These are phyloP conservation scores for Pleurotus pulmonarius DNA, from an alignment of 768 basidiomycete genomes.

Conservation along the genomic window DNA sequence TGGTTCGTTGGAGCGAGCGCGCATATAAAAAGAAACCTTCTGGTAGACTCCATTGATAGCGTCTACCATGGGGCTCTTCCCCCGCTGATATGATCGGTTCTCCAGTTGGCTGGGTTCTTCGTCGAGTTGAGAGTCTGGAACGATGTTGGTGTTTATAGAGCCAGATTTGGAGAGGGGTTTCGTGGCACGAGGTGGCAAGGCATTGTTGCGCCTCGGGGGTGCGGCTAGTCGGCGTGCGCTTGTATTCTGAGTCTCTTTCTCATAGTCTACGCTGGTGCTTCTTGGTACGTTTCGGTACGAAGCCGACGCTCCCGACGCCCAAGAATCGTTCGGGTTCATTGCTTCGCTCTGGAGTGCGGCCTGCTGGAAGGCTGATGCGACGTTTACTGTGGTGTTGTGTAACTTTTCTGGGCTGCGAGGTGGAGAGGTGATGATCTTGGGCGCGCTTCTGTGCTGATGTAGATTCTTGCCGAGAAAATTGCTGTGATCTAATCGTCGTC, in stretches of 20 bases:
- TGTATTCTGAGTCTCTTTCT: slow-evolving; percentile 56
- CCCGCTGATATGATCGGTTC: slow-evolving; percentile 38
- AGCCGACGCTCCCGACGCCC: slow-evolving; percentile 60
- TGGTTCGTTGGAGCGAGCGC: slow-evolving; percentile 58
- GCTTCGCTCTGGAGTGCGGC: slow-evolving; percentile 53
- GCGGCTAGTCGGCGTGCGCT: slow-evolving; percentile 54
- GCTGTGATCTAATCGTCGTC: slow-evolving; percentile 80
- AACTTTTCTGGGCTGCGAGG: slow-evolving; percentile 65
- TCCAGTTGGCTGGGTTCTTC: slow-evolving; percentile 26
- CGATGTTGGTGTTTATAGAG: slow-evolving; percentile 41
- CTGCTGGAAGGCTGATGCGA: slow-evolving; percentile 76
- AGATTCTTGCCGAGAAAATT: slow-evolving; percentile 68
- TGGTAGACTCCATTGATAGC: slow-evolving; percentile 54
- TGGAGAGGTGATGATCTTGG: slow-evolving; percentile 39
- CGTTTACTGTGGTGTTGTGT: slow-evolving; percentile 84
- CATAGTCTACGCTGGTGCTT: slow-evolving; percentile 80
- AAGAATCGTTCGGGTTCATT: slow-evolving; percentile 55
- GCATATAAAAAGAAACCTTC: slow-evolving; percentile 61
- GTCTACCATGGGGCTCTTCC: slow-evolving; percentile 66
- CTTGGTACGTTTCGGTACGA: slow-evolving; percentile 50
- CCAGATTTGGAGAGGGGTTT: slow-evolving; percentile 54
- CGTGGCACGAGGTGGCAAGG: slow-evolving; percentile 22
- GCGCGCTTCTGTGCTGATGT: slow-evolving; percentile 53
- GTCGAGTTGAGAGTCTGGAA: slow-evolving; percentile 71
- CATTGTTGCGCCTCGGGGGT: slow-evolving; percentile 47